Conservation (phyloP, 148 eudicot genomes). For the Pharnaceum exiguum region DNA sequence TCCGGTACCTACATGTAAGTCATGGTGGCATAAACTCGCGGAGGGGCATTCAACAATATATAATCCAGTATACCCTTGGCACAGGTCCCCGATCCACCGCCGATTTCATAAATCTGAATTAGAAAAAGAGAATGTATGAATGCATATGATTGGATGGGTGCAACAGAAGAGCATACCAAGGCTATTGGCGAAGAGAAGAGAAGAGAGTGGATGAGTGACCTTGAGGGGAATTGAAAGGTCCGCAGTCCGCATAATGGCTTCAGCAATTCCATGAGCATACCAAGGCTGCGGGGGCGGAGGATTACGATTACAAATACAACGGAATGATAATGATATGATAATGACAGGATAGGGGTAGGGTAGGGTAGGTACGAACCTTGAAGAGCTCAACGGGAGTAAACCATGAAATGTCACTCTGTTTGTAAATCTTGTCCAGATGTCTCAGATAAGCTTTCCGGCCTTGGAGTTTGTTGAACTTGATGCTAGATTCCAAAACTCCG, state of each 20-base stretch:
- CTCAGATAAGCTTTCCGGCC: slow-evolving; percentile 84
- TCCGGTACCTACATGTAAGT: slow-evolving; percentile 64
- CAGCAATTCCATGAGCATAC: slow-evolving; percentile 99
- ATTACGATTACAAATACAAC: too few species aligned
- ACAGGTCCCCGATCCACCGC: slow-evolving; percentile 99
- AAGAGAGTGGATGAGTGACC: slow-evolving; percentile 39
- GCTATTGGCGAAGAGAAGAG: background rate
- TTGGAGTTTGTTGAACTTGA: slow-evolving; percentile 75
- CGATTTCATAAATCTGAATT: slow-evolving; percentile 93
- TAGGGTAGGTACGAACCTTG: too few species aligned
- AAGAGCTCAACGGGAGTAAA: slow-evolving; percentile 98
- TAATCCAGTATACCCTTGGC: slow-evolving; percentile 98
- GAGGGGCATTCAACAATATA: slow-evolving; percentile 91
- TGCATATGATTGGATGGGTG: background rate
- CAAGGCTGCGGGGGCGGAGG: slow-evolving; percentile 85
- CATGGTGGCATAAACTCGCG: slow-evolving; percentile 87
- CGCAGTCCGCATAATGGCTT: slow-evolving; percentile 86
- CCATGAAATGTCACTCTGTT: slow-evolving; percentile 88
- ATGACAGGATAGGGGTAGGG: too few species aligned
- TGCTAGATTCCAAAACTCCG: slow-evolving; percentile 72
- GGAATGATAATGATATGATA: too few species aligned
- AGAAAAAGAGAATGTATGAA: slow-evolving; percentile 17
- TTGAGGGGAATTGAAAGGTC: slow-evolving; percentile 84
- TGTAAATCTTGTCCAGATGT: slow-evolving; percentile 70
- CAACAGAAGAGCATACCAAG: background rate